A percentile compares a stretch with the other conserved stretches of the same genome.
These are phyloP conservation scores for Millerozyma miso DNA, from an alignment of 805 yeast species.

Conservation along the genomic window DNA sequence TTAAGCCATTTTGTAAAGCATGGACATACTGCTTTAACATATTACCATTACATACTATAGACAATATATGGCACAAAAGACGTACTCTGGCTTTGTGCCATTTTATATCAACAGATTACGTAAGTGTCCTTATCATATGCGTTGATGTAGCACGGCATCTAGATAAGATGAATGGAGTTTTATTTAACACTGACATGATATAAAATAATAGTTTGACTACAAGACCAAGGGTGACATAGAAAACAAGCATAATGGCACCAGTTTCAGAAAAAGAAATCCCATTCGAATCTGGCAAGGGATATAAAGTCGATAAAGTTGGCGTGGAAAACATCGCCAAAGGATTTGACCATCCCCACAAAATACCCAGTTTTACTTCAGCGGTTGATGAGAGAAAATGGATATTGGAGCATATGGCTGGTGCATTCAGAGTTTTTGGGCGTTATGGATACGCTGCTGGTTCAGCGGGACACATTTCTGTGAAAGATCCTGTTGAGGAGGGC, in stretches of 20 bases:
- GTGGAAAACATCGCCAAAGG: constrained; percentile 59
- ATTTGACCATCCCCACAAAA: constrained; percentile 42
- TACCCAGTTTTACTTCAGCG: constrained; percentile 49
- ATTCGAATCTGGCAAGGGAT: constrained; percentile 28
- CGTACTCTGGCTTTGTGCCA: not conserved
- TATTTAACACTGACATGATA: too few species aligned
- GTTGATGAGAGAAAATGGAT: constrained; percentile 50
- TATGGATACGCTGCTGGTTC: constrained; percentile 74
- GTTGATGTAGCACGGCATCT: not conserved
- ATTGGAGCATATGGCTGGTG: constrained; percentile 76
- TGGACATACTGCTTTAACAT: too few species aligned
- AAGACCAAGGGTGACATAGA: too few species aligned
- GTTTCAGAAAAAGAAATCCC: not conserved
- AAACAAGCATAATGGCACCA: constrained; percentile 1
- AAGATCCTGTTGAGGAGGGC: constrained; percentile 75
- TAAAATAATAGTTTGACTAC: too few species aligned
- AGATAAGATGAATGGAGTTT: too few species aligned
- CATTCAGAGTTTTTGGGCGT: constrained; percentile 76
- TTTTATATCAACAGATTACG: not conserved
- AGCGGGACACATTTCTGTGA: constrained; percentile 81
- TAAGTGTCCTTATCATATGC: not conserved
- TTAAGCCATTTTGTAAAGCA: too few species aligned
- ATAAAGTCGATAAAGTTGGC: constrained; percentile 44
- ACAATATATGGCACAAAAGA: not conserved
- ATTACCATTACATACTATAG: too few species aligned